Evolutionary conservation across 345 rosid genomes (phyloP).

Genomic region (Gossypium mustelinum): DNA sequence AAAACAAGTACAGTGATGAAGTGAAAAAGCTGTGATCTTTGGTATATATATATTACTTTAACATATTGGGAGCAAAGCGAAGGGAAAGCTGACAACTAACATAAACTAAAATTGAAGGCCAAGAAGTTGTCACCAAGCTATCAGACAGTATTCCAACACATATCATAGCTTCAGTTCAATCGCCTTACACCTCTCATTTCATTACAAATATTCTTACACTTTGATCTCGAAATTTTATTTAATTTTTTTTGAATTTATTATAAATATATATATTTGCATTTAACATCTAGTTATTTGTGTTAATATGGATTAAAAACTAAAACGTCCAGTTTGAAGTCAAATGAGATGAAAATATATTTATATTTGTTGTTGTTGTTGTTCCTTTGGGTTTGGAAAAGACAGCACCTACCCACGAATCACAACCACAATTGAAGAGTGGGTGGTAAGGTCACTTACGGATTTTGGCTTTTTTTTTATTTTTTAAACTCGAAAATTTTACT

Average conservation of each 20-base stretch:
- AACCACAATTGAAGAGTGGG: constrained; percentile 9
- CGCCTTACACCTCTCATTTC: not conserved
- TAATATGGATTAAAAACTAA: not conserved
- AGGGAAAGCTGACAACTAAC: not conserved
- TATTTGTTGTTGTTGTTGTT: not conserved
- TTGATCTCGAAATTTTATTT: no score
- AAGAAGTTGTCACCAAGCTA: constrained; percentile 2
- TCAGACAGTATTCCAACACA: not conserved
- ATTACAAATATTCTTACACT: not conserved
- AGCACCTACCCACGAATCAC: not conserved
- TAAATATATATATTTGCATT: no score
- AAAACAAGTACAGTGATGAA: not conserved
- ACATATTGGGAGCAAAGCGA: not conserved
- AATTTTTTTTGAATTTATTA: no score
- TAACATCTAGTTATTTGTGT: not conserved
- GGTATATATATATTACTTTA: not conserved
- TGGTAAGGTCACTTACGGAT: not conserved
- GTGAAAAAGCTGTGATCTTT: not conserved
- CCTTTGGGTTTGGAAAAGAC: constrained; percentile 7
- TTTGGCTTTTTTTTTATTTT: not conserved
- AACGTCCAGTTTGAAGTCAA: not conserved
- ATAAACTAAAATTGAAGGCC: not conserved
- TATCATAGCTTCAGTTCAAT: not conserved
- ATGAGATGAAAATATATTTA: not conserved
- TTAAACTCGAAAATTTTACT: not conserved